Evolutionary conservation across 2,329 filamentous ascomycete species (phyloP).

Genomic region (Pseudofabraea citricarpa): DNA sequence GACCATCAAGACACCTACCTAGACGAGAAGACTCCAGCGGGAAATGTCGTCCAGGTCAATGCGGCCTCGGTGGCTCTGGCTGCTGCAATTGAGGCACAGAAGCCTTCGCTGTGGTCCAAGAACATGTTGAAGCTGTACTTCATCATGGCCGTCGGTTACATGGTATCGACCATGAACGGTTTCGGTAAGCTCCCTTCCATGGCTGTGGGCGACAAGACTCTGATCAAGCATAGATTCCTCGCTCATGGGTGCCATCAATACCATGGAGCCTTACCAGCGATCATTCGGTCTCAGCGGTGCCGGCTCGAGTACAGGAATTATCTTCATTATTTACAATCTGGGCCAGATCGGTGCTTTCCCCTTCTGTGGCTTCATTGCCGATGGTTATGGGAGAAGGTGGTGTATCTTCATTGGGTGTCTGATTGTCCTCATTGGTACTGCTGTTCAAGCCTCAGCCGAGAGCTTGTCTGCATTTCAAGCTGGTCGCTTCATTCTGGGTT

Average conservation of each 20-base stretch:
- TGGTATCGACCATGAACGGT: conserved; percentile 49
- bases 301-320: conserved; percentile 41
- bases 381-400: conserved; percentile 46
- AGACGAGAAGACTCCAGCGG: conserved; percentile 13
- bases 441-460: conserved; percentile 42
- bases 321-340: conserved; percentile 44
- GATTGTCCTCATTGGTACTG: conserved; percentile 46
- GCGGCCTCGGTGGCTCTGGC: conserved; percentile 31
- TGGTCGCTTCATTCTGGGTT: conserved; percentile 48
- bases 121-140: conserved; percentile 38
- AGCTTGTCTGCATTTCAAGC: conserved; percentile 49
- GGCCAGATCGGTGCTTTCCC: conserved; percentile 47
- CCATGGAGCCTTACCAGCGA: conserved; percentile 44
- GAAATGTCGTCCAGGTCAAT: conserved; percentile 26
- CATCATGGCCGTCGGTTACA: conserved; percentile 35
- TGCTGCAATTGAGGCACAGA: conserved; percentile 27
- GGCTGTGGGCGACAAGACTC: too few relatives aligned
- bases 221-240: conserved; percentile 41
- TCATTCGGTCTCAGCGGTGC: conserved; percentile 43
- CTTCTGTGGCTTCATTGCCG: conserved; percentile 45
- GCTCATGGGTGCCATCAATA: conserved; percentile 47
- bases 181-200: conserved; percentile 32
- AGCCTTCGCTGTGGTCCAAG: conserved; percentile 30
- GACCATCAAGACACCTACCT: too few relatives aligned
- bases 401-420: conserved; percentile 52